Evolutionary conservation across 139 green algal species (phyloP).

Genomic region (Coccomyxa sp.): DNA sequence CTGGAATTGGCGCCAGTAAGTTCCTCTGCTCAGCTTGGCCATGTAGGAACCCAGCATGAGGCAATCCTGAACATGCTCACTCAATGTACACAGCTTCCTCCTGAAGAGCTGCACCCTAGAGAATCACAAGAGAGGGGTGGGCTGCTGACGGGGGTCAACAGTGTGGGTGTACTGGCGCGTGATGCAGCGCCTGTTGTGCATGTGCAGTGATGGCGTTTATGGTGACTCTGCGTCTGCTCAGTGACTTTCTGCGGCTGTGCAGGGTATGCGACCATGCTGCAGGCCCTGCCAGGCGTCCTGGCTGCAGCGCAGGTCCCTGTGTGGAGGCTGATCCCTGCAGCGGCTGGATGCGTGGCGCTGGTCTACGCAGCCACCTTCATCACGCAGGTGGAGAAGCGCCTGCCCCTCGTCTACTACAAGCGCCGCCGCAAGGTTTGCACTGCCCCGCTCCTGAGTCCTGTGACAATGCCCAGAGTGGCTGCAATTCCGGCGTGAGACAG

Average conservation of each 20-base stretch:
- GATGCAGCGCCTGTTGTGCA: background rate
- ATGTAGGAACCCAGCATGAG: too few species aligned
- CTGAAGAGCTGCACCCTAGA: background rate
- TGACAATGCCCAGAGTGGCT: too few species aligned
- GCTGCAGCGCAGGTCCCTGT: background rate
- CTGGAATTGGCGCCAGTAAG: slow-evolving; percentile 9
- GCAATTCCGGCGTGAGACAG: too few species aligned
- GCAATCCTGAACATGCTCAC: background rate
- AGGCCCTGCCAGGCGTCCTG: background rate
- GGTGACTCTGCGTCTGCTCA: background rate
- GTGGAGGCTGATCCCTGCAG: background rate
- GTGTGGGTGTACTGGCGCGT: background rate
- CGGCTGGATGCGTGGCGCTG: slow-evolving; percentile 1
- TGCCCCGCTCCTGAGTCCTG: background rate
- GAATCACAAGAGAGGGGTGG: too few species aligned
- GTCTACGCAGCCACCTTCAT: background rate
- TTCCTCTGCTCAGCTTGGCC: background rate
- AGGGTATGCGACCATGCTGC: background rate
- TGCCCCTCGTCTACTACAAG: slow-evolving; percentile 20
- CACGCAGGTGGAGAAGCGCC: slow-evolving; percentile 1
- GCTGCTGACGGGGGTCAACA: background rate
- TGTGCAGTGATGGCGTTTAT: background rate
- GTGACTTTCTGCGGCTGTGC: background rate
- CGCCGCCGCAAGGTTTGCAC: background rate
- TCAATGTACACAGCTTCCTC: background rate